phyloP scores from a whole-genome alignment of 1,284 basidiomycete species.

The Stygiomarasmius scandens region DNA sequence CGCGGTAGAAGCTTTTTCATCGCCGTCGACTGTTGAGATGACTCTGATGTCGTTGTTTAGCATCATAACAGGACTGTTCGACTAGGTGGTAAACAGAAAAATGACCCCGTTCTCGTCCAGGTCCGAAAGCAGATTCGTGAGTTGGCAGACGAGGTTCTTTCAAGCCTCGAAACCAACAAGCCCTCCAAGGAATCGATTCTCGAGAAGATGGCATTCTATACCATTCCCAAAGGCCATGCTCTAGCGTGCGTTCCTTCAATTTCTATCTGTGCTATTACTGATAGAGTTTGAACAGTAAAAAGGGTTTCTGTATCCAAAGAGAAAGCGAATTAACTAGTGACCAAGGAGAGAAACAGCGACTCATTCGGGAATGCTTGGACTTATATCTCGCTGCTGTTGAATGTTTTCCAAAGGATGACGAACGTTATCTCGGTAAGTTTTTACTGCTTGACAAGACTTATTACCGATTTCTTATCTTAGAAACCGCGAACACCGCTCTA shows the following conservation, averaged over 20 bases:
- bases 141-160: background rate
- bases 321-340: background rate
- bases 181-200: no score
- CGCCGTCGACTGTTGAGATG: no score
- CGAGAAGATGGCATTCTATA: constrained; percentile 7
- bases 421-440: constrained; percentile 29
- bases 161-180: background rate
- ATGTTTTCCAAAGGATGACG: constrained; percentile 35
- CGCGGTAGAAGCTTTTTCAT: constrained; percentile 5
- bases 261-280: no score
- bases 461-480: background rate
- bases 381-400: constrained; percentile 31
- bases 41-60: no score
- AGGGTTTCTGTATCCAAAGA: no score
- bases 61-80: no score
- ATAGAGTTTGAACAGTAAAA: no score
- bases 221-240: constrained; percentile 14
- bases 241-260: constrained; percentile 4
- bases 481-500: no score
- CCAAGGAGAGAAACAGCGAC: constrained; percentile 7
- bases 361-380: constrained; percentile 16
- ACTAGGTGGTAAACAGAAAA: no score
- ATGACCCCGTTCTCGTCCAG: no score
- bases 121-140: no score
- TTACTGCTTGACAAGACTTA: no score